Base-by-base conservation (phyloP, 768 basidiomycete species). In the Paxillus ammoniavirescens region DNA sequence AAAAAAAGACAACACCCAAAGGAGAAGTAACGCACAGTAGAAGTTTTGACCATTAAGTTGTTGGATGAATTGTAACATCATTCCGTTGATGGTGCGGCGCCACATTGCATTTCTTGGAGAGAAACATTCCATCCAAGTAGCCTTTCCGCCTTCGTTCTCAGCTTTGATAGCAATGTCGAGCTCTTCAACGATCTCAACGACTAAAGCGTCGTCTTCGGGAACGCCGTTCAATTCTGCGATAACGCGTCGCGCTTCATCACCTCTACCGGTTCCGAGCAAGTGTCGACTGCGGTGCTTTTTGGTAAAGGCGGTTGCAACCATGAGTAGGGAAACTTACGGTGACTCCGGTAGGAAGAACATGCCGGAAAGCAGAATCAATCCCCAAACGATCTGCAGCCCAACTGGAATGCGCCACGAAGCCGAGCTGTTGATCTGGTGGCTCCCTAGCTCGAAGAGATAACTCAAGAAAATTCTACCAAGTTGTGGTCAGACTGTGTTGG, bases 31-130 rank as follows among this genome's bases (percentile, higher is more conserved):
- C 81, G 56, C 57, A 87, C 86, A 87, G 67, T 87, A 88, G 70
- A 89, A 89, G 65, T 88, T 90, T 67, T 91, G 88, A 13, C 87
- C 88, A 53, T 90, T 87, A 30, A 91, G 69, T 59, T 91, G 88
- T 59, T 91, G 88, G 49, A 91, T 82, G 63, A 90, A 89, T 58
- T 89, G 87, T 42, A 89, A 68, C 83, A 89, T 87, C 83, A 89
- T 87, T n/a, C 89, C 87, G 55, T 89, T 90, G 33, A 75, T 65
- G 13, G 88, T 91, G 50, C 89, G 78, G 68, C 83, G 86, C 82
- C 86, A 89, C 41, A 91, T 68, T 61, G 76, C 71, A 59, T 89
- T 87, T 42, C 82, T 70, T 4, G 77, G 75, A 1, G 85, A 84
- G 76, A 91, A 91, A 68, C 87, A 89, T 65, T 91, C 89, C 26